Evolutionary conservation across 2,329 filamentous ascomycete species (phyloP).

Genomic region (Penicillium sp.): DNA sequence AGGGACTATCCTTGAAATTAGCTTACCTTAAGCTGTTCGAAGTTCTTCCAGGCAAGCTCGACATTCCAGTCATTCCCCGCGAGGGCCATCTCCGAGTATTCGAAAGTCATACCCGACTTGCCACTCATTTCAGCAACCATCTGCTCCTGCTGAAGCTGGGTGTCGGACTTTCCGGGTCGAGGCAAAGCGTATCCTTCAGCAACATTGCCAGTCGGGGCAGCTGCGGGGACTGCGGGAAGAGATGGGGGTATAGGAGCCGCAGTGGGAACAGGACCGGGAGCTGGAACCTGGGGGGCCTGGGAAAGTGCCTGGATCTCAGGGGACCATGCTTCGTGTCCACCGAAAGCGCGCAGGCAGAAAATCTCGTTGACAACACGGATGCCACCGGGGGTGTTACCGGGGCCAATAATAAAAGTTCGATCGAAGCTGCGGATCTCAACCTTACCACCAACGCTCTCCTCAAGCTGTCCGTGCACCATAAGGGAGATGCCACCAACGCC

Average conservation of each 20-base stretch:
- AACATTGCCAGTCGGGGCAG: constrained; percentile 29
- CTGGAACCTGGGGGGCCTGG: constrained; percentile 29
- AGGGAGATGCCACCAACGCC: constrained; percentile 78
- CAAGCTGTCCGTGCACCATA: constrained; percentile 79
- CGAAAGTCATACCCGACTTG: constrained; percentile 74
- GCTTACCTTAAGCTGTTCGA: constrained; percentile 71
- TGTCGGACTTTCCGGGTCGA: constrained; percentile 46
- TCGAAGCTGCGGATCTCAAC: constrained; percentile 74
- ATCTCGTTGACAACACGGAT: constrained; percentile 80
- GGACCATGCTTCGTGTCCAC: constrained; percentile 55
- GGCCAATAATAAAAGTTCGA: constrained; percentile 75
- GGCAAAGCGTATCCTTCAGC: constrained; percentile 43
- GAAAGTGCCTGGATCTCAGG: constrained; percentile 38
- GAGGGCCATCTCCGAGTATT: constrained; percentile 80
- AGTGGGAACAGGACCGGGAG: constrained; percentile 10
- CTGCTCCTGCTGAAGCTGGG: constrained; percentile 65
- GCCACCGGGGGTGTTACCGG: constrained; percentile 64
- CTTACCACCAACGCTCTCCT: constrained; percentile 65
- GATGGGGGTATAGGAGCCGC: constrained; percentile 17
- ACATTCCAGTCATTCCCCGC: constrained; percentile 78
- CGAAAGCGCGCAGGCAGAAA: constrained; percentile 69
- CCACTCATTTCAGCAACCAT: constrained; percentile 69
- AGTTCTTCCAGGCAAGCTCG: constrained; percentile 70
- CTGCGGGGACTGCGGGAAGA: constrained; percentile 15
- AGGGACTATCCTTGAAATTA: not conserved